These are phyloP conservation scores for Colletotrichum paranaense DNA, from an alignment of 2,329 filamentous ascomycete species.

Conservation along the genomic window DNA sequence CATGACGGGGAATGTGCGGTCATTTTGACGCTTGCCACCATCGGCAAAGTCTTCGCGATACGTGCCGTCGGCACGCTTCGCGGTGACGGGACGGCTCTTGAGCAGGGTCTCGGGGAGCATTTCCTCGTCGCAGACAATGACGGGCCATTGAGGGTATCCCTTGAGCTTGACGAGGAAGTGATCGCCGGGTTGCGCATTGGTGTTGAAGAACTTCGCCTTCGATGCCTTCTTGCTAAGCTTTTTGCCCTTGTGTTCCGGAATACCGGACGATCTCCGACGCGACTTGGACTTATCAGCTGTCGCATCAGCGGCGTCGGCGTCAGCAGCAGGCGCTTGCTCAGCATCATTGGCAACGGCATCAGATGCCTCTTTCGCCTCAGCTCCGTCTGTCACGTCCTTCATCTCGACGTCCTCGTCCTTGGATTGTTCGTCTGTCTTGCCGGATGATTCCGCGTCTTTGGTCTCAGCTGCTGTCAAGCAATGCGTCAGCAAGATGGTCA, in stretches of 20 bases:
- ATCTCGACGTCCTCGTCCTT: slow-evolving; percentile 68
- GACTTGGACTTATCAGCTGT: slow-evolving; percentile 57
- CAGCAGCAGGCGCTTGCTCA: slow-evolving; percentile 36
- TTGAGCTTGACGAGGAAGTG: slow-evolving; percentile 94
- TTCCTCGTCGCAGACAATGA: slow-evolving; percentile 91
- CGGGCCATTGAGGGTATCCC: slow-evolving; percentile 94
- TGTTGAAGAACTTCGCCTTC: slow-evolving; percentile 75
- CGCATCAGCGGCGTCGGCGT: slow-evolving; percentile 44
- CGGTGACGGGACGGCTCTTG: slow-evolving; percentile 84
- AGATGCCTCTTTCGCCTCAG: slow-evolving; percentile 46
- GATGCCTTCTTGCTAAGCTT: slow-evolving; percentile 90
- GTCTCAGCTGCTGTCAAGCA: slow-evolving; percentile 38
- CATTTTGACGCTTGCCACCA: slow-evolving; percentile 85
- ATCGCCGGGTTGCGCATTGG: slow-evolving; percentile 89
- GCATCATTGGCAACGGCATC: slow-evolving; percentile 41
- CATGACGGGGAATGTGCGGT: slow-evolving; percentile 94
- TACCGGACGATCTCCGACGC: slow-evolving; percentile 79
- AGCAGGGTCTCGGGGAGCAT: slow-evolving; percentile 88
- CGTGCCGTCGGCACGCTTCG: slow-evolving; percentile 82
- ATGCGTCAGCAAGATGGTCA: slow-evolving; percentile 18
- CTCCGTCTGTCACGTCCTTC: slow-evolving; percentile 75
- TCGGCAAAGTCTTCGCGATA: slow-evolving; percentile 90
- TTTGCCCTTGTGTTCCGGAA: slow-evolving; percentile 76
- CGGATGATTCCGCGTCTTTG: slow-evolving; percentile 42
- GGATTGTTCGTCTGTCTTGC: slow-evolving; percentile 45